Base-by-base conservation (phyloP, 257 asterid genomes). In the Datura wrightii region DNA sequence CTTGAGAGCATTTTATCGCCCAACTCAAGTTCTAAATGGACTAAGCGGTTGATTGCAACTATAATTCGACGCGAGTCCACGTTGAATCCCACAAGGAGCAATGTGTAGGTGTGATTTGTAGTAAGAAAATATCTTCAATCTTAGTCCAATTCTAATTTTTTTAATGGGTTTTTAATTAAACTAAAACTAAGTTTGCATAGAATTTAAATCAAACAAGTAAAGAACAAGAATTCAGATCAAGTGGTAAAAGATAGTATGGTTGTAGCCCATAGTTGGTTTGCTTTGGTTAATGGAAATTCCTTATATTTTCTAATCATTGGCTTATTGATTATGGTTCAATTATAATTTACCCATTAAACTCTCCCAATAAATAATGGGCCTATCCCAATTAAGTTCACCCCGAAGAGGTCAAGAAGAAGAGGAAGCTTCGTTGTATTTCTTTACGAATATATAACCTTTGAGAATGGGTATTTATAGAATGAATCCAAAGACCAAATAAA, bases 201-300 rank as follows among this genome's bases (percentile, higher is more conserved):
- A 66, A 66, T 66, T 66, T 36, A 36, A 66, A 66, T 41, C 48
- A 36, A 66, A 66, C 48, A 41, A 66, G 46, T 66, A 14, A 39
- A 14, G 42, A 66, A 66, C 48, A 66, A 36, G 76, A 66, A 37
- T 66, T 66, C 36, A 66, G 4, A 34, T 36, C 42, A 66, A 66
- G 76, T 66, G n/a, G 14, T 14, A 66, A 65, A 65, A 14, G 76
- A 66, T 39, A 41, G 48, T 66, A 37, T 39, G 48, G 76, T 66
- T 66, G 74, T 66, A 66, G 24, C 74, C 74, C 48, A 11, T 66
- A 66, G 44, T 37, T 66, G n/a, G 5, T 66, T 36, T 66, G 76
- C 76, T 66, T 66, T 66, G 10, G 76, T 39, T 66, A 41, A 37
- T 15, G 48, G 76, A 66, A 8, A 66, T 39, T 66, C 19, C 48